A percentile compares a stretch with the other conserved stretches of the same genome.
These are phyloP conservation scores for Parietaria judaica DNA, from an alignment of 306 rosid species.

Conservation along the genomic window DNA sequence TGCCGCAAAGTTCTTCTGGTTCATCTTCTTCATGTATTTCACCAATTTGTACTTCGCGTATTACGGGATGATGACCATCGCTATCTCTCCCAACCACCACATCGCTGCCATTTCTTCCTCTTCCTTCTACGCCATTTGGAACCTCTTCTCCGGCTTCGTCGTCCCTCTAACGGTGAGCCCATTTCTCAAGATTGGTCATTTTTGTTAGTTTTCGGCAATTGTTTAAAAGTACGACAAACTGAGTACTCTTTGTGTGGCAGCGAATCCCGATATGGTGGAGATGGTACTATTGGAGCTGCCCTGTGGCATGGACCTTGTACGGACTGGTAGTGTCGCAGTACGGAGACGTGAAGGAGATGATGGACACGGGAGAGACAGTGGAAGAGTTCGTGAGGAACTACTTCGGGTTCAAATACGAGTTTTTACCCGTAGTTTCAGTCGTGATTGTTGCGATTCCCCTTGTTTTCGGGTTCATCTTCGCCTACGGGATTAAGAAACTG, in stretches of 20 bases:
- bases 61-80: slow-evolving; percentile 88
- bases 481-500: slow-evolving; percentile 59
- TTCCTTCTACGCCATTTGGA: slow-evolving; percentile 68
- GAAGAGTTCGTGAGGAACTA: slow-evolving; percentile 49
- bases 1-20: slow-evolving; percentile 60
- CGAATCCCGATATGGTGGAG: slow-evolving; percentile 87
- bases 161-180: slow-evolving; percentile 58
- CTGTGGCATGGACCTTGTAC: slow-evolving; percentile 70
- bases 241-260: slow-evolving; percentile 25
- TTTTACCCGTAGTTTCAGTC: slow-evolving; percentile 44
- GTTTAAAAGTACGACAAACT: background rate
- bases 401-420: slow-evolving; percentile 61
- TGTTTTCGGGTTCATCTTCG: slow-evolving; percentile 61
- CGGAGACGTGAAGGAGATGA: slow-evolving; percentile 49
- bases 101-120: slow-evolving; percentile 58
- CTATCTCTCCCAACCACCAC: slow-evolving; percentile 59
- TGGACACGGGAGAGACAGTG: slow-evolving; percentile 62
- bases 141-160: slow-evolving; percentile 76
- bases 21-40: slow-evolving; percentile 74
- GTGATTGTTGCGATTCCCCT: slow-evolving; percentile 44
- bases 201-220: background rate
- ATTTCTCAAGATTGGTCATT: background rate
- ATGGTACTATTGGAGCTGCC: slow-evolving; percentile 83
- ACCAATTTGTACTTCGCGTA: slow-evolving; percentile 64
- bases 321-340: slow-evolving; percentile 64